These are phyloP conservation scores for Drechslerella dactyloides DNA, from an alignment of 2,329 filamentous ascomycete species.

Conservation along the genomic window DNA sequence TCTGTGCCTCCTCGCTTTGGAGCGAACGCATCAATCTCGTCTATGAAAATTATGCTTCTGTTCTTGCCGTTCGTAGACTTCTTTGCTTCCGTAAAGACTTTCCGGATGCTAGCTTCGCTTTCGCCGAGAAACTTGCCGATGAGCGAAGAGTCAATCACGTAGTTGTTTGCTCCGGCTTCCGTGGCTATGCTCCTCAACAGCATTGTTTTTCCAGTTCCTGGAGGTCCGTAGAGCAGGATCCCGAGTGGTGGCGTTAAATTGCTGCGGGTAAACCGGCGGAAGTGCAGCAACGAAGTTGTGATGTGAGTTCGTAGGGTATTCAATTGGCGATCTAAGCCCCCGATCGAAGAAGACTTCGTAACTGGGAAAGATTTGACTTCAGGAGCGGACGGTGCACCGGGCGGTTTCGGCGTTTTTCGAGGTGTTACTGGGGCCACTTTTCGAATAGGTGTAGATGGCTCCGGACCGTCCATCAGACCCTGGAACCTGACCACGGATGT, in stretches of 20 bases:
- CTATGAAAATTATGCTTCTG: conserved; percentile 54
- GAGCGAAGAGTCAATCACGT: conserved; percentile 53
- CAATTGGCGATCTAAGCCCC: conserved; percentile 53
- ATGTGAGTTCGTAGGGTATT: conserved; percentile 52
- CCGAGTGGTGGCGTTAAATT: conserved; percentile 54
- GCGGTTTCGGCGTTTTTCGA: conserved; percentile 17
- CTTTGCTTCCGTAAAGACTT: conserved; percentile 54
- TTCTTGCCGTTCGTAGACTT: conserved; percentile 50
- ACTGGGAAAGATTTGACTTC: conserved; percentile 36
- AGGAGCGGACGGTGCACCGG: conserved; percentile 7
- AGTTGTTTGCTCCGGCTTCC: conserved; percentile 53
- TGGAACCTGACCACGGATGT: conserved; percentile 48
- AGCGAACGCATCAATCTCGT: conserved; percentile 54
- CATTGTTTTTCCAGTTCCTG: conserved; percentile 55
- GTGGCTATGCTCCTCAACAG: conserved; percentile 54
- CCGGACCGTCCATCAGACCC: conserved; percentile 28
- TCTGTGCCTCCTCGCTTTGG: conserved; percentile 52
- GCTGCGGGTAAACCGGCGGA: conserved; percentile 53
- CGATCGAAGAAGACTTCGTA: conserved; percentile 53
- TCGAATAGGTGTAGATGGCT: conserved; percentile 28
- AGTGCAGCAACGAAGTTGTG: conserved; percentile 53
- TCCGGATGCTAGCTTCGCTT: conserved; percentile 54
- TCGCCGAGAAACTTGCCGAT: conserved; percentile 55
- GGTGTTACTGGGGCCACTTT: conserved; percentile 29
- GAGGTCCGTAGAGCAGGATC: conserved; percentile 55